Evolutionary conservation across 2,329 filamentous ascomycete genomes (phyloP).

Genomic region (Penicillium griseofulvum): DNA sequence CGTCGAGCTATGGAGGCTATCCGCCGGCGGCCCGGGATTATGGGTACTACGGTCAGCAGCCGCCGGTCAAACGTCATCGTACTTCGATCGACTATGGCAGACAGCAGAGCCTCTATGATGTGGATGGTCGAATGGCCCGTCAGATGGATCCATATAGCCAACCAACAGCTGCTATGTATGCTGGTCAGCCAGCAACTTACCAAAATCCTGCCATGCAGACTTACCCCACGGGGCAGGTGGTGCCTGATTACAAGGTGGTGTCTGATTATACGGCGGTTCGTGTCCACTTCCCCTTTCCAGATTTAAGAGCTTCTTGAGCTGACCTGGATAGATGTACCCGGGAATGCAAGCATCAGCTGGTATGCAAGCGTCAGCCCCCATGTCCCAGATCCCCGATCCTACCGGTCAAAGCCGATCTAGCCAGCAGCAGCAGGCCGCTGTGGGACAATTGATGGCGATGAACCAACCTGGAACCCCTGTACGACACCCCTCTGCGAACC

Average conservation of each 20-base stretch:
- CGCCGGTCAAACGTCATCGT: slow-evolving; percentile 39
- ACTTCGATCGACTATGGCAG: slow-evolving; percentile 40
- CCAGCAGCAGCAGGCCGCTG: slow-evolving; percentile 33
- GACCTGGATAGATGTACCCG: slow-evolving; percentile 31
- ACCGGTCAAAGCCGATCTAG: slow-evolving; percentile 31
- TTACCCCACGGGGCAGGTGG: slow-evolving; percentile 36
- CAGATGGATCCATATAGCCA: slow-evolving; percentile 39
- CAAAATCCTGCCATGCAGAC: slow-evolving; percentile 35
- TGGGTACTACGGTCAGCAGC: slow-evolving; percentile 31
- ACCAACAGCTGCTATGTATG: slow-evolving; percentile 30
- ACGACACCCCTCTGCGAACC: slow-evolving; percentile 30
- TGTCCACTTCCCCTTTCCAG: background rate
- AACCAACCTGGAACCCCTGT: slow-evolving; percentile 41
- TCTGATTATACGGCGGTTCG: slow-evolving; percentile 40
- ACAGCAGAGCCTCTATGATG: slow-evolving; percentile 36
- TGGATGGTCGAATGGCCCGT: slow-evolving; percentile 37
- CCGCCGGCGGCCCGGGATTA: slow-evolving; percentile 36
- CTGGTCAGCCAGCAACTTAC: slow-evolving; percentile 32
- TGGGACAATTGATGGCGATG: slow-evolving; percentile 38
- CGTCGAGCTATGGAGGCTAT: slow-evolving; percentile 32
- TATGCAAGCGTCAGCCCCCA: slow-evolving; percentile 32
- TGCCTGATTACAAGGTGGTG: slow-evolving; percentile 40
- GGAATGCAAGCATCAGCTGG: slow-evolving; percentile 24
- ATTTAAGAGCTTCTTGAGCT: background rate
- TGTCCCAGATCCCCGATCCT: slow-evolving; percentile 38